Conservation (phyloP, 306 rosid species). For the Prunus padus region DNA sequence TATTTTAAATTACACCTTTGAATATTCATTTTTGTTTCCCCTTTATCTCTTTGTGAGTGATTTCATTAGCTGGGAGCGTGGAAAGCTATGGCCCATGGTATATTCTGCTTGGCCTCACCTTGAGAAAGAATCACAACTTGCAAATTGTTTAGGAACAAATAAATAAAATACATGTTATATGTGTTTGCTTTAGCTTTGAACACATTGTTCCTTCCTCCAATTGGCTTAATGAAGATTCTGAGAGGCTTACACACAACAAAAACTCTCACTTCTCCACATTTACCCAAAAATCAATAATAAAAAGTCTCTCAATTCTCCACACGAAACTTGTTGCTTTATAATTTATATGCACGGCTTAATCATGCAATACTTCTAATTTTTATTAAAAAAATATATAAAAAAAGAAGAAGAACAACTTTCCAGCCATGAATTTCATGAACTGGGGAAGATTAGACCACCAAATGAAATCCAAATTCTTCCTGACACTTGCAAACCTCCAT, state of each 20-base stretch:
- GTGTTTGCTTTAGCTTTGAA: background rate
- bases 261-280: background rate
- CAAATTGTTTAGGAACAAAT: background rate
- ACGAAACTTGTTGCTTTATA: no score
- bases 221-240: background rate
- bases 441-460: background rate
- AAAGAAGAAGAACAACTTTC: background rate
- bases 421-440: background rate
- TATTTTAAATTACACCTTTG: background rate
- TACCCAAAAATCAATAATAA: no score
- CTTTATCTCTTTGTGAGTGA: background rate
- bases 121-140: background rate
- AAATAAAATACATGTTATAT: background rate
- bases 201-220: background rate
- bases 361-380: no score
- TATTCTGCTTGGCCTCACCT: conserved; percentile 11
- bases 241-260: background rate
- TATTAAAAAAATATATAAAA: background rate
- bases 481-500: background rate
- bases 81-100: conserved; percentile 7
- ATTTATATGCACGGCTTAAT: no score
- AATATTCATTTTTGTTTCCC: background rate
- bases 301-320: no score
- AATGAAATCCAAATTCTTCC: background rate
- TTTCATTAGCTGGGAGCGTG: background rate